phyloP scores from a whole-genome alignment of 257 asterid species.

The Penstemon barbatus region DNA sequence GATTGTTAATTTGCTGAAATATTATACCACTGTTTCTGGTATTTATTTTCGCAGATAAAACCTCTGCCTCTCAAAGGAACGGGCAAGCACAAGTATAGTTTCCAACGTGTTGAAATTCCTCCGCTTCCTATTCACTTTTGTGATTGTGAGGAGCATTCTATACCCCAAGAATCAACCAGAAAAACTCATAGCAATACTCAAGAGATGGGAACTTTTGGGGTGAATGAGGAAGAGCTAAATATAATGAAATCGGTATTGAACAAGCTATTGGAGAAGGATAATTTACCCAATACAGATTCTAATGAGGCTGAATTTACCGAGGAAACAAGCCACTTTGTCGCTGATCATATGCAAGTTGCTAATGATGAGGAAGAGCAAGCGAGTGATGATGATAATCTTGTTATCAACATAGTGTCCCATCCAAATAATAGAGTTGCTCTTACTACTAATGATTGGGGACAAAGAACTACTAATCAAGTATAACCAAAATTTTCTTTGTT shows the following conservation, averaged over 20 bases:
- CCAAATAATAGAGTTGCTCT: constrained; percentile 34
- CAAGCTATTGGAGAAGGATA: constrained; percentile 62
- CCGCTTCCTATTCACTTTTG: constrained; percentile 71
- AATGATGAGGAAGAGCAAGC: constrained; percentile 44
- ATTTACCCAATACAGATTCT: constrained; percentile 30
- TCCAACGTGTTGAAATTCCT: constrained; percentile 82
- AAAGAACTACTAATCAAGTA: constrained; percentile 49
- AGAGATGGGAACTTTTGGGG: constrained; percentile 45
- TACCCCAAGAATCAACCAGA: constrained; percentile 35
- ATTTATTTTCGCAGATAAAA: constrained; percentile 53
- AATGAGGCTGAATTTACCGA: constrained; percentile 28
- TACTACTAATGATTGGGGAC: constrained; percentile 37
- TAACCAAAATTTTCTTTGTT: background rate
- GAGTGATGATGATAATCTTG: constrained; percentile 70
- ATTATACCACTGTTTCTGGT: constrained; percentile 19
- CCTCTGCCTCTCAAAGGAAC: constrained; percentile 74
- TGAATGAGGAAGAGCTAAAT: constrained; percentile 73
- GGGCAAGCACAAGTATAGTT: constrained; percentile 96
- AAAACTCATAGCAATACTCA: constrained; percentile 26
- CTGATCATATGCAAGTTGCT: constrained; percentile 38
- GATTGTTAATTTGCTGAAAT: constrained; percentile 25
- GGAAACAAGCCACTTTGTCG: constrained; percentile 26
- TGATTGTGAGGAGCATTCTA: constrained; percentile 86
- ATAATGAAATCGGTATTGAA: constrained; percentile 65
- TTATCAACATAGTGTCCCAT: constrained; percentile 57